Percentiles rank a stretch among this genome's conserved stretches.
These are phyloP conservation scores for Asterochloris sp. DNA, from an alignment of 139 green algal genomes.

Conservation along the genomic window DNA sequence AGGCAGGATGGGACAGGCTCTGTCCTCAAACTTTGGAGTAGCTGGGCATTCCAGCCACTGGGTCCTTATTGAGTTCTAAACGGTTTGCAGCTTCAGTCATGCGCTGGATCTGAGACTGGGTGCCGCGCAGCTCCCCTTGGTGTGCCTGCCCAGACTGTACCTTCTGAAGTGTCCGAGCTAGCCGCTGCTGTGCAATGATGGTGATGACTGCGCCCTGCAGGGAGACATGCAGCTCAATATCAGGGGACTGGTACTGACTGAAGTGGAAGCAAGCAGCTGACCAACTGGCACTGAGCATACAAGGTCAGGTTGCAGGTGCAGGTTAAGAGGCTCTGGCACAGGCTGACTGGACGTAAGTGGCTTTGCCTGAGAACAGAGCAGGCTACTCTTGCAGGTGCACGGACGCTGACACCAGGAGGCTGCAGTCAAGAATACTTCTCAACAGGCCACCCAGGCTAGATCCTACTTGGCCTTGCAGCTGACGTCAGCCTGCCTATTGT, in stretches of 20 bases:
- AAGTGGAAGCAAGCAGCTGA: not conserved
- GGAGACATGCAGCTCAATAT: not conserved
- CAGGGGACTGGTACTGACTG: not conserved
- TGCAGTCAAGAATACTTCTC: no score
- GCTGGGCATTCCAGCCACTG: no score
- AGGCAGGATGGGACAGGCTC: no score
- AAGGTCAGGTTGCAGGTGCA: not conserved
- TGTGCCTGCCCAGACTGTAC: not conserved
- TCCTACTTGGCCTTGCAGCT: no score
- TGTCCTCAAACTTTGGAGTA: no score
- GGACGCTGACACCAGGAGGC: not conserved
- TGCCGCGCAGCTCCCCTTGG: not conserved
- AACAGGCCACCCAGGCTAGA: no score
- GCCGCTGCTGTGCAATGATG: conserved; percentile 24
- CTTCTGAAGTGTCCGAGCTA: not conserved
- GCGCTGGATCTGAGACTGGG: conserved; percentile 1
- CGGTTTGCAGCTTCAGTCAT: conserved; percentile 14
- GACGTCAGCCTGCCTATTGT: no score
- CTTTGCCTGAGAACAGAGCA: not conserved
- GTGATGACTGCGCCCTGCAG: conserved; percentile 27
- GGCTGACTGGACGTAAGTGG: not conserved
- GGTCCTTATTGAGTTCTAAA: not conserved
- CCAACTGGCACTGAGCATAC: not conserved
- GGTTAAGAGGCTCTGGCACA: not conserved
- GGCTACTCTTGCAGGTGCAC: not conserved